phyloP scores from a whole-genome alignment of 73 alveolate species.

The Paramecium bursaria region DNA sequence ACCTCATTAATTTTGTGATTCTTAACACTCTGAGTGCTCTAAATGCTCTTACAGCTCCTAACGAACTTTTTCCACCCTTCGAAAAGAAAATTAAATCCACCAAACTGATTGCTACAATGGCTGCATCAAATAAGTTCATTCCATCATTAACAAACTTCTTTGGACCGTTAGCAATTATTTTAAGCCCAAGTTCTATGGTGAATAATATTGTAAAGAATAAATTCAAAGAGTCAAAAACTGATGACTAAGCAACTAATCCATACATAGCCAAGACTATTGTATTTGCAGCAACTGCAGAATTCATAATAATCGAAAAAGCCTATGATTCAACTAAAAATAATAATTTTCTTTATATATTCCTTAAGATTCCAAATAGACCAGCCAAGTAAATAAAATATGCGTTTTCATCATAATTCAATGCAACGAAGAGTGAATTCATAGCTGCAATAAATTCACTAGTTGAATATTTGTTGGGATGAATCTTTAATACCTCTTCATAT shows the following conservation, averaged over 20 bases:
- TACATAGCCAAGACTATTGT: slow-evolving; percentile 91
- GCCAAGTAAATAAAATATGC: slow-evolving; percentile 21
- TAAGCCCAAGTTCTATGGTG: slow-evolving; percentile 90
- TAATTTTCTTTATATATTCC: not conserved
- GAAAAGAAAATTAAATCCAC: slow-evolving; percentile 85
- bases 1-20: slow-evolving; percentile 91
- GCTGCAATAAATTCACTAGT: no score
- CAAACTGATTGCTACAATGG: slow-evolving; percentile 86
- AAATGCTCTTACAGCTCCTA: slow-evolving; percentile 92
- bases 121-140: slow-evolving; percentile 94
- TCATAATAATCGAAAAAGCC: slow-evolving; percentile 59
- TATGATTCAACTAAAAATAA: slow-evolving; percentile 41
- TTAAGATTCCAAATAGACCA: not conserved
- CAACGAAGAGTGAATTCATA: no score
- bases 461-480: not conserved
- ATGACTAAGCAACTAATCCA: slow-evolving; percentile 82
- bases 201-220: slow-evolving; percentile 87
- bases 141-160: slow-evolving; percentile 89
- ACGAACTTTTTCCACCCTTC: slow-evolving; percentile 84
- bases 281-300: slow-evolving; percentile 84
- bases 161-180: slow-evolving; percentile 94
- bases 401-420: not conserved
- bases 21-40: slow-evolving; percentile 96
- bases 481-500: not conserved
- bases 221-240: slow-evolving; percentile 78